Evolutionary conservation across 2,329 filamentous ascomycete species (phyloP), one percentile per base, ranked within the genome.

Genomic region (Chaetomiaceae sp.): DNA sequence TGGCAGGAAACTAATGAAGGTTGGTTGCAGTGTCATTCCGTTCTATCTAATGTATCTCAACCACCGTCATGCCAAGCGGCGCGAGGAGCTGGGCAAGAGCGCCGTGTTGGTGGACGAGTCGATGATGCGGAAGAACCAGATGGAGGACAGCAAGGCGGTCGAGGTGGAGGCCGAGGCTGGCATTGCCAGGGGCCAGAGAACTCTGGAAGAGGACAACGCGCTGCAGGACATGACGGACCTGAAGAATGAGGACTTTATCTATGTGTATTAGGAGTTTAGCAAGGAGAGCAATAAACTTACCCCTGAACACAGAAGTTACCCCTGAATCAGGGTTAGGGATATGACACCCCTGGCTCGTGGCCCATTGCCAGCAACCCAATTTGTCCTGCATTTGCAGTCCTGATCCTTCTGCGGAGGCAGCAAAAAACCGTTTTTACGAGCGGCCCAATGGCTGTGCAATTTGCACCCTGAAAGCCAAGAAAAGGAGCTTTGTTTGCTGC

Each of bases 201-300:
- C 54, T 17, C 60, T 57, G 51, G 63, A 64, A 34, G 63, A 66
- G 4, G 82, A 86, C 61, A 65, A 68, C 56, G 68, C 63, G 0
- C 57, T 70, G 52, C 62, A 63, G 43, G 79, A 82, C 61, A 63
- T 78, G 52, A 82, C 78, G 16, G 79, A 83, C 61, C 62, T 77
- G 57, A 68, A 74, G 62, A 83, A 83, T 57, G 78, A 83, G 63
- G 78, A 83, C 51, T 84, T 83, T 56, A 75, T 82, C 37, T 83
- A 79, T 61, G 71, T 83, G 8, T 16, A 13, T 3, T 42, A 13
- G 19, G 17, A 9, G 38, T 21, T 13, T 23, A 6, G 19, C 8
- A 17, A 2, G 38, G 19, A 42, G 6, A 27, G 25, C 25, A 19
- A 12, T 12, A 13, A 21, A 42, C 2, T 30, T 13, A 16, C 33